phyloP scores from a whole-genome alignment of 306 rosid species.

The Glycine soja region DNA sequence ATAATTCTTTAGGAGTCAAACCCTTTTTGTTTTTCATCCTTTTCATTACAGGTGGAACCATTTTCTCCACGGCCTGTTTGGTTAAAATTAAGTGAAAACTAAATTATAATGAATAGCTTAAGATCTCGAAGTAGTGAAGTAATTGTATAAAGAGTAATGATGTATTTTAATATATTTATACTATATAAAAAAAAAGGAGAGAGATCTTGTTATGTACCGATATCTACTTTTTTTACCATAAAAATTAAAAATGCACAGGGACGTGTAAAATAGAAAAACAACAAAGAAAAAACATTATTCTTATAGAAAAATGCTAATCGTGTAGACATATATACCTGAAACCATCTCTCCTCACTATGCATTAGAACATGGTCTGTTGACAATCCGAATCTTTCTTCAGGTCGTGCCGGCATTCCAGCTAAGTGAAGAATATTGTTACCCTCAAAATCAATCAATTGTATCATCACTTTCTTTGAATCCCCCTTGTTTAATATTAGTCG shows the following conservation, averaged over 20 bases:
- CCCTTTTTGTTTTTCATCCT: background rate
- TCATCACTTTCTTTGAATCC: too few species aligned
- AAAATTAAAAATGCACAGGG: background rate
- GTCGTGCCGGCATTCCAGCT: too few species aligned
- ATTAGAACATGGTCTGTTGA: background rate
- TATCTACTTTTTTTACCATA: background rate
- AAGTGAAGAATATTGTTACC: too few species aligned
- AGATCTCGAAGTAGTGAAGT: background rate
- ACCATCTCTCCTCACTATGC: conserved; percentile 20
- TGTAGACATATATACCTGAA: background rate
- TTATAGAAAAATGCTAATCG: background rate
- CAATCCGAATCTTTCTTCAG: background rate
- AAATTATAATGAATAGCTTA: background rate
- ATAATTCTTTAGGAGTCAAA: background rate
- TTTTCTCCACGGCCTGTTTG: background rate
- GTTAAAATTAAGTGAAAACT: background rate
- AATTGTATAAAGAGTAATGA: too few species aligned
- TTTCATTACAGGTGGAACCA: background rate
- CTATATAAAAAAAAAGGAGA: too few species aligned
- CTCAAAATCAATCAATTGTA: too few species aligned
- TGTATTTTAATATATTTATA: background rate
- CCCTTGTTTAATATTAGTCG: too few species aligned
- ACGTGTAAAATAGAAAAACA: too few species aligned
- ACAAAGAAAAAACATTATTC: background rate
- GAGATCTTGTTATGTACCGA: too few species aligned